Base-by-base conservation (phyloP, 306 rosid species). In the Mimosa pudica region DNA sequence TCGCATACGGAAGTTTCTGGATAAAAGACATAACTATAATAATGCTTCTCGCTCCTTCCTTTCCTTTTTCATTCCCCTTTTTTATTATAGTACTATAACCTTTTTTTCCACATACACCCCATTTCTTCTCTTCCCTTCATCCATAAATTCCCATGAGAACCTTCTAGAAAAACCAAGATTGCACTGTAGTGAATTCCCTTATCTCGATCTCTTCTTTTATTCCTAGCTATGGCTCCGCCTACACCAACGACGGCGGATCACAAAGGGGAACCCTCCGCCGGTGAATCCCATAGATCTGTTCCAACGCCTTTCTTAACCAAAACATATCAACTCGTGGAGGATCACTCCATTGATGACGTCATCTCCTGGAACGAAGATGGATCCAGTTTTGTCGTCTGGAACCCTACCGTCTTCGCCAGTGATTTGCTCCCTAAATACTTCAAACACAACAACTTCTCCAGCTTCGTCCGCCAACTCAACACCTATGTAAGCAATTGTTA, bases 281-380 rank as follows among this genome's bases (percentile, higher is more conserved):
- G 74, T 0, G 87, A 79, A 4, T 87, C 93, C 13, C 88, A 85
- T 82, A 85, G 90, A 80, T 79, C 89, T 16, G 65, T 87, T 3
- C 96, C 98, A 49, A 95, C 98, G 18, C 99, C 99, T 57, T 93
- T 68, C 79, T 30, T 95, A 62, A 90, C 89, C 10, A 95, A 95
- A 79, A 95, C 97, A 4, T 89, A 74, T 58, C 89, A 88, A 75
- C 92, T 95, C 33, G 98, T 95, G 3, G 96, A 93, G 67, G 98
- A 93, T 80, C 88, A 84, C 12, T 32, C 87, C 6, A 86, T 90
- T 36, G 89, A 95, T 71, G 97, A 91, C 24, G 93, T 95, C 7
- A 91, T 95, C 66, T 90, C 99, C 0, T 95, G 98, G 98, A 91
- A 87, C 88, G 88, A 90, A 44, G 96, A 91, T 80, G 98, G 98